These are phyloP conservation scores for Thyridium curvatum DNA, from an alignment of 2,329 filamentous ascomycete genomes.

Conservation along the genomic window DNA sequence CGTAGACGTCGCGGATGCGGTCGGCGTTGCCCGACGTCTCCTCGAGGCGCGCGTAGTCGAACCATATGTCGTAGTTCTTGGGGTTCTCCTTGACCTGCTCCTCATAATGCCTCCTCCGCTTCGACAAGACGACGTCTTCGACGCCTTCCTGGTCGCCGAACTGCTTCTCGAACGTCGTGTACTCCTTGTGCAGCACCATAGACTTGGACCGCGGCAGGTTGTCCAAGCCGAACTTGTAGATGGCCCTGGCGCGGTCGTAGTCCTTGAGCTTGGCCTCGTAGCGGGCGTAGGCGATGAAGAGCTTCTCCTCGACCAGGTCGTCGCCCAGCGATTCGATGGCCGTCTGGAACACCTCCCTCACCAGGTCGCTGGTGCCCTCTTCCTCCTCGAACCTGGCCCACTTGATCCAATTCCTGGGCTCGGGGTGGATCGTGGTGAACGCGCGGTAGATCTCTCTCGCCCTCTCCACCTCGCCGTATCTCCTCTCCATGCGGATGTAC, in stretches of 20 bases:
- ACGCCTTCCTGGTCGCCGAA: constrained; percentile 91
- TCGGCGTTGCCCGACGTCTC: constrained; percentile 79
- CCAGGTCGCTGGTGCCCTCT: constrained; percentile 82
- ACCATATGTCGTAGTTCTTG: constrained; percentile 96
- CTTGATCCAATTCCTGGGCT: constrained; percentile 96
- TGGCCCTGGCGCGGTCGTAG: constrained; percentile 85
- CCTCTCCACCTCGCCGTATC: constrained; percentile 85
- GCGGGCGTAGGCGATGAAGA: constrained; percentile 92
- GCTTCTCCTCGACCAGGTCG: constrained; percentile 90
- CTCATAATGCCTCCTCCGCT: constrained; percentile 88
- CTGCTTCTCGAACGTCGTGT: constrained; percentile 97
- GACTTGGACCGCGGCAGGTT: constrained; percentile 84
- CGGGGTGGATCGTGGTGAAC: constrained; percentile 88
- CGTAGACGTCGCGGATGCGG: constrained; percentile 85
- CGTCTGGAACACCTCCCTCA: constrained; percentile 83
- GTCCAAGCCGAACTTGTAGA: constrained; percentile 95
- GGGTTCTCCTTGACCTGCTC: constrained; percentile 89
- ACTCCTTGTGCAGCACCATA: constrained; percentile 79
- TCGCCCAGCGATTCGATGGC: constrained; percentile 88
- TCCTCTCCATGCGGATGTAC: constrained; percentile 95
- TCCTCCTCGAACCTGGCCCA: constrained; percentile 98
- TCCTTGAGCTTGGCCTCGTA: constrained; percentile 95
- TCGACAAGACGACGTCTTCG: constrained; percentile 92
- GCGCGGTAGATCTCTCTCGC: constrained; percentile 85
- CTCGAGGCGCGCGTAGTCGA: constrained; percentile 88